Evolutionary conservation across 164 flowering plant species (phyloP), one percentile per base, ranked within the genome.

Genomic region (Macadamia tetraphylla): DNA sequence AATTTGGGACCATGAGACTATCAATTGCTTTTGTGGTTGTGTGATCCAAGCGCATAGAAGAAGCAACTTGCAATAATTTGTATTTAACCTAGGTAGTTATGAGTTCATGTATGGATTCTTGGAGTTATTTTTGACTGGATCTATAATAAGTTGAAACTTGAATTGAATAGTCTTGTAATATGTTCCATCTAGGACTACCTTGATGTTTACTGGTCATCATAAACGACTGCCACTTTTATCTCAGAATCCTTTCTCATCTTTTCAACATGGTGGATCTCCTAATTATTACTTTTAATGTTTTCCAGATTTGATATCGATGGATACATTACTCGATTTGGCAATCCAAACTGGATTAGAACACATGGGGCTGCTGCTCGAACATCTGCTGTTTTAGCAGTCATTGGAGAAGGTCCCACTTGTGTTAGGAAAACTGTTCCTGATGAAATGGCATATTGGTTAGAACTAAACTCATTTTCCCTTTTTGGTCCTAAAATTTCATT

Each of bases 341-440:
- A 85, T 80, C 92, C 85, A 62, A 93, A 91, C 71, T 94, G 98
- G 98, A 83, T 67, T 60, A 81, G 78, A 74, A 85, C 96, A 23
- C 96, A 91, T 79, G 87, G 84, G 49, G 76, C 86, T 70, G 90
- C 97, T 57, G 63, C 84, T 70, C 71, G 77, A 42, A 90, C 98
- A 18, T 72, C 88, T 29, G 67, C 85, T 63, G 87, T 83, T 62
- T 80, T 85, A 32, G 49, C 86, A 70, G 84, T 90, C 29, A 81
- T 94, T 48, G 95, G 90, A 73, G 97, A 93, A 61, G 98, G 98
- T 51, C 96, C 98, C 31, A 83, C 87, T 57, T 91, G 96, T 68
- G 68, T 82, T 74, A 97, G 98, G 17, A 91, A 88, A 80, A 90
- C 98, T 46, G 86, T 88, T 66, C 82, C 88, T 29, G 92, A 84